Conservation (phyloP, 768 basidiomycete species). For the Tephrocybe rancida region DNA sequence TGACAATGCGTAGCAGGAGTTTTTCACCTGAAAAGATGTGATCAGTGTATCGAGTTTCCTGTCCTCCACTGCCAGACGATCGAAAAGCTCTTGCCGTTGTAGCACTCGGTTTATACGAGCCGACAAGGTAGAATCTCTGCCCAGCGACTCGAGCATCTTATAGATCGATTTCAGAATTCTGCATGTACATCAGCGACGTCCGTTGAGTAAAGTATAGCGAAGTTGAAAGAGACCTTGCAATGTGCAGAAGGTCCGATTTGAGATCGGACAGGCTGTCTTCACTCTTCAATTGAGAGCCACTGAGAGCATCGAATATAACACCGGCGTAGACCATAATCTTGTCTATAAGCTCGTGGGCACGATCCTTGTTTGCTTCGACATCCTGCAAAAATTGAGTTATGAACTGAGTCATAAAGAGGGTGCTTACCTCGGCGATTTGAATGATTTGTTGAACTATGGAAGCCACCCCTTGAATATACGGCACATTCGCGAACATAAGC, state of each 20-base stretch:
- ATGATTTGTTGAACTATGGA: constrained; percentile 25
- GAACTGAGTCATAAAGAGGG: too few relatives aligned
- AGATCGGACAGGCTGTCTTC: constrained; percentile 14
- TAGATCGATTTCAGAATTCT: constrained; percentile 20
- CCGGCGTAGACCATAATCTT: constrained; percentile 25
- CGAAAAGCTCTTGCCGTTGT: constrained; percentile 21
- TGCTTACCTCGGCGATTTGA: constrained; percentile 24
- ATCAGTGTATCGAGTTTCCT: constrained; percentile 27
- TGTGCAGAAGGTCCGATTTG: constrained; percentile 20
- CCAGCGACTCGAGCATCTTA: constrained; percentile 12
- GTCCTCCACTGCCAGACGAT: constrained; percentile 22
- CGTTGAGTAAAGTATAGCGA: constrained; percentile 3
- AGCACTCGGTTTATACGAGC: constrained; percentile 20
- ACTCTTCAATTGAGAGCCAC: constrained; percentile 11
- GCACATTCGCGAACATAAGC: constrained; percentile 22
- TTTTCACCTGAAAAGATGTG: constrained; percentile 26
- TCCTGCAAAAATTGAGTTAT: constrained; percentile 12
- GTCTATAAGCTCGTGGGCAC: constrained; percentile 22
- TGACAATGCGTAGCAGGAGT: constrained; percentile 9
- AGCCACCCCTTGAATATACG: constrained; percentile 28
- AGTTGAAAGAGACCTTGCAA: constrained; percentile 14
- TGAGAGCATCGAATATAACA: constrained; percentile 25
- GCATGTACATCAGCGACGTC: not conserved
- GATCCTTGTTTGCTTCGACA: constrained; percentile 23
- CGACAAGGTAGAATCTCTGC: constrained; percentile 13